Evolutionary conservation across 2,329 filamentous ascomycete genomes (phyloP).

Genomic region (Alternaria gansuensis): DNA sequence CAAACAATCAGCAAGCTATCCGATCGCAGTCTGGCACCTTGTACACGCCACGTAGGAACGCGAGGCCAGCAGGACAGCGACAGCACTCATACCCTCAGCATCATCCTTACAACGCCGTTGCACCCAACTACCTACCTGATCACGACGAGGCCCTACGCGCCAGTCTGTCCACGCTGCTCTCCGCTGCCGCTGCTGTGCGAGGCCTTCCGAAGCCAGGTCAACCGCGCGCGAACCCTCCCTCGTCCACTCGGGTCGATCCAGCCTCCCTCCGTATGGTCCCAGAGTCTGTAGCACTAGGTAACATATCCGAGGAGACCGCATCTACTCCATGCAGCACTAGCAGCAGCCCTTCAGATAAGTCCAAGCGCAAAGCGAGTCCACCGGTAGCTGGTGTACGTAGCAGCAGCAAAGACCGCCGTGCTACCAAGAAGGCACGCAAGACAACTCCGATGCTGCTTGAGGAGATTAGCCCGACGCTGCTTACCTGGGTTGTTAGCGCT

Average conservation of each 20-base stretch:
- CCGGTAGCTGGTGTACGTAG: slow-evolving; percentile 47
- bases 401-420: slow-evolving; percentile 57
- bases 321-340: slow-evolving; percentile 42
- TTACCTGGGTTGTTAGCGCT: slow-evolving; percentile 72
- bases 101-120: slow-evolving; percentile 72
- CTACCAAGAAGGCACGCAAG: slow-evolving; percentile 56
- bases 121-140: slow-evolving; percentile 80
- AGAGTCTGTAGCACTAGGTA: slow-evolving; percentile 66
- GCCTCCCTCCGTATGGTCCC: slow-evolving; percentile 67
- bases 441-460: slow-evolving; percentile 47
- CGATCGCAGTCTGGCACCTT: slow-evolving; percentile 59
- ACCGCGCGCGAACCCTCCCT: slow-evolving; percentile 43
- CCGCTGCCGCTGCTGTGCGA: slow-evolving; percentile 90
- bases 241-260: slow-evolving; percentile 58
- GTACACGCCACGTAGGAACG: slow-evolving; percentile 55
- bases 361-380: slow-evolving; percentile 58
- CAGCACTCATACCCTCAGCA: slow-evolving; percentile 59
- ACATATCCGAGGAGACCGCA: slow-evolving; percentile 42
- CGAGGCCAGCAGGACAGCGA: slow-evolving; percentile 48
- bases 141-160: slow-evolving; percentile 93
- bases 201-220: slow-evolving; percentile 73
- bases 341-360: slow-evolving; percentile 49
- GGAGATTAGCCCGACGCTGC: slow-evolving; percentile 65
- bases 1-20: slow-evolving; percentile 61
- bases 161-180: slow-evolving; percentile 92